Evolutionary conservation across 2,329 filamentous ascomycete genomes (phyloP), one percentile per base, ranked within the genome.

Genomic region (Aaosphaeria arxii): DNA sequence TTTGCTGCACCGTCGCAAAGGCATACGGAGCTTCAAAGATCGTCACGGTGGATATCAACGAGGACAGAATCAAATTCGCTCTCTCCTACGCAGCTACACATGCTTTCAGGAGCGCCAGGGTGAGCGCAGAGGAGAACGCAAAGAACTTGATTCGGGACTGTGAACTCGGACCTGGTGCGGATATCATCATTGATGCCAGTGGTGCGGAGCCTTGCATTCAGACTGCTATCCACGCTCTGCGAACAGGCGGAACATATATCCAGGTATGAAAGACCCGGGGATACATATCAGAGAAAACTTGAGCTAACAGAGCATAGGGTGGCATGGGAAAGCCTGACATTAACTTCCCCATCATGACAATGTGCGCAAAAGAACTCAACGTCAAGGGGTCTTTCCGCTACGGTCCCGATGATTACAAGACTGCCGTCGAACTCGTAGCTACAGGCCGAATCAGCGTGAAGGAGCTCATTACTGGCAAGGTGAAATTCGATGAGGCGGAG

Each of bases 251-350:
- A 6, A 74, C 74, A n/a, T 78, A 76, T 57, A 73, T 71, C 4
- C 70, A 72, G 63, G 69, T 69, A 52, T 5, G 59, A 58, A 30
- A 32, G n/a, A 28, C 36, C 17, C 5, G 7, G 9, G 30, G 5
- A 11, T 17, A 39, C 29, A 7, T 5, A 31, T 7, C 4, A 5
- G 17, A 11, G 7, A 17, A 24, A 33, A 11, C 47, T 30, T 9
- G 38, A 30, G 30, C 33, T 45, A 36, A 45, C 44, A 50, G 11
- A 47, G 6, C 11, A 5, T 35, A 71, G 68, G 69, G 66, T 46
- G 91, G 91, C 47, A 95, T 96, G 90, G 92, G 92, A 64, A 88
- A 87, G 67, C 72, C 84, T 36, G 89, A 96, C 63, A 91, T 96
- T 69, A 88, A 74, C 6, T 96, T 96, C 76, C 92, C 92, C 44